Evolutionary conservation across 2,329 filamentous ascomycete genomes (phyloP).

Genomic region (Grosmannia serpens): DNA sequence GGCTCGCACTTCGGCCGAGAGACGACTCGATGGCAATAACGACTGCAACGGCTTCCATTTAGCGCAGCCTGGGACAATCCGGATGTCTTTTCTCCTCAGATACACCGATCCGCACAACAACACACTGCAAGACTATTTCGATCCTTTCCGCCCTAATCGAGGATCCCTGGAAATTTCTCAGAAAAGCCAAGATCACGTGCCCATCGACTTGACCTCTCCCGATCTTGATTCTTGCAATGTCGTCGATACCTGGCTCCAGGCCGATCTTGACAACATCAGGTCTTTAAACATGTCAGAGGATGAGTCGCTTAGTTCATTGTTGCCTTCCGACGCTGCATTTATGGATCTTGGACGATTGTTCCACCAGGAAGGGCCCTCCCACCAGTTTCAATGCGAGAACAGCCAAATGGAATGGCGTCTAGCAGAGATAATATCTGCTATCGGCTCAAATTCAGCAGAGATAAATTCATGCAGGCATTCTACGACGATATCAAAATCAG

Average conservation of each 20-base stretch:
- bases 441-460: not conserved
- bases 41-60: not conserved
- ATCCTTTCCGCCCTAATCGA: not conserved
- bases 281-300: not conserved
- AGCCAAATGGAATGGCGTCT: not conserved
- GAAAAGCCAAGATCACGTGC: not conserved
- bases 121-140: not conserved
- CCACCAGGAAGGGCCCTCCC: not conserved
- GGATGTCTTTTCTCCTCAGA: not conserved
- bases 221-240: not conserved
- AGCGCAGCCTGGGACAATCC: not conserved
- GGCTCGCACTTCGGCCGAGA: not conserved
- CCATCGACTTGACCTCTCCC: not conserved
- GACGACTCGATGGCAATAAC: not conserved
- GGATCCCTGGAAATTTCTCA: too few species aligned
- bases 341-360: not conserved
- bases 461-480: not conserved
- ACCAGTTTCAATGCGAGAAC: not conserved
- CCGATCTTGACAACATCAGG: not conserved
- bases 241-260: not conserved
- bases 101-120: not conserved
- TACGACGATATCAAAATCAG: not conserved
- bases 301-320: not conserved
- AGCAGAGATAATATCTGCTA: not conserved
- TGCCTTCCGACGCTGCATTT: not conserved